These are phyloP conservation scores for Hemisphaericaspora subhashii DNA, from an alignment of 1,139 yeast genomes.

Conservation along the genomic window DNA sequence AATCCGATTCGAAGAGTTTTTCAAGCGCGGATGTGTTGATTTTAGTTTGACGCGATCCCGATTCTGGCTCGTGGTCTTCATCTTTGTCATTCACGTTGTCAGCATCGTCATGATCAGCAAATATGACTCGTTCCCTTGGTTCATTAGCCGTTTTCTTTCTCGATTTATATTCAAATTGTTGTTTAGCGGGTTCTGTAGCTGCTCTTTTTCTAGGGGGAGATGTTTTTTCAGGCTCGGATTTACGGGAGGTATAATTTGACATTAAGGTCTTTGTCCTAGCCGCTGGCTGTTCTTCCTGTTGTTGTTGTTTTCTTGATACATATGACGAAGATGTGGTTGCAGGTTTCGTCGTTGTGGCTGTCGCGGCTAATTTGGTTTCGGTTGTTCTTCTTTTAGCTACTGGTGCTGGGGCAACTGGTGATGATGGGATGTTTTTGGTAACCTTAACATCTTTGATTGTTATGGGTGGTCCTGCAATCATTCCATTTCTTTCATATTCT, in stretches of 20 bases:
- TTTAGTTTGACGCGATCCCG: constrained; percentile 8
- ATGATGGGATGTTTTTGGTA: constrained; percentile 1
- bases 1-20: constrained; percentile 19
- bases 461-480: constrained; percentile 36
- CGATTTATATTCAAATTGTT: constrained; percentile 38
- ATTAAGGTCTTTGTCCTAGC: constrained; percentile 14
- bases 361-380: constrained; percentile 1
- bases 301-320: constrained; percentile 27
- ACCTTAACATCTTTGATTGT: constrained; percentile 10
- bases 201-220: constrained; percentile 13
- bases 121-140: constrained; percentile 40
- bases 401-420: constrained; percentile 7
- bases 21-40: constrained; percentile 16
- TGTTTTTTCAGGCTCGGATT: constrained; percentile 15
- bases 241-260: constrained; percentile 24
- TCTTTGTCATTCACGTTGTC: constrained; percentile 15
- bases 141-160: constrained; percentile 31
- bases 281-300: constrained; percentile 6
- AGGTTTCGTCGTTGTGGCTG: constrained; percentile 15
- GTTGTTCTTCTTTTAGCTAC: constrained; percentile 2
- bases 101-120: constrained; percentile 25
- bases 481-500: constrained; percentile 29
- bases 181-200: constrained; percentile 14
- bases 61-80: constrained; percentile 5
- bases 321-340: constrained; percentile 26